Base-by-base conservation (phyloP, 2,329 filamentous ascomycete genomes). In the Cercospora zeina region DNA sequence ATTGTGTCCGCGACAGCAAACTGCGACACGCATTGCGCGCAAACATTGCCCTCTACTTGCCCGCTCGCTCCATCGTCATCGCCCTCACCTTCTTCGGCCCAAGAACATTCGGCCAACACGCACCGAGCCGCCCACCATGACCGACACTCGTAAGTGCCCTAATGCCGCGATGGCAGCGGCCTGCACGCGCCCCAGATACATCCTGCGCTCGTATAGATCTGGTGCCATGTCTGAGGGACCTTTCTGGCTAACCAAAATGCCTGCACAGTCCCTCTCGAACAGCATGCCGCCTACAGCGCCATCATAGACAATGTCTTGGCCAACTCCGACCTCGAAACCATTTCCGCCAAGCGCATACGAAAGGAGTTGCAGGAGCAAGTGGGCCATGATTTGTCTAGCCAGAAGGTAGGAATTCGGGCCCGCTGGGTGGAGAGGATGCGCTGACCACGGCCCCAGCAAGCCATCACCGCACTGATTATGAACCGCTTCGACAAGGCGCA, bases 311-410 rank as follows among this genome's bases (percentile, higher is more conserved):
- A 79, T 33, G 88, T 88, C 68, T 78, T 88, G 55, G 80, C 80
- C 49, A 76, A 76, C 59, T 85, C 84, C 71, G 85, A 88, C 69
- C 77, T 88, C 31, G 84, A 84, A 66, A 87, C 84, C 58, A 83
- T 88, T 66, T 87, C 86, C 36, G 84, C 85, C 63, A 88, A 88
- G 77, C 80, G 81, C 68, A 87, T 88, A 73, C 83, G 85, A 67
- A 86, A 85, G 74, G 83, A 83, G 30, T 77, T 88, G 42, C 84
- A 87, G 71, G 83, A 83, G 69, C 77, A 77, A 63, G 81, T 87
- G 58, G 81, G 83, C 70, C 79, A 85, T 77, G 85, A 88, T 74
- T 81, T 87, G 68, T 81, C 82, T 57, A 79, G 81, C 57, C 81
- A 87, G 68, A 88, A 88, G 81, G 86, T 86, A 72, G 11, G 16